Evolutionary conservation across 495 filamentous ascomycete genomes (phyloP).

Genomic region (Penicillium riverlandense): DNA sequence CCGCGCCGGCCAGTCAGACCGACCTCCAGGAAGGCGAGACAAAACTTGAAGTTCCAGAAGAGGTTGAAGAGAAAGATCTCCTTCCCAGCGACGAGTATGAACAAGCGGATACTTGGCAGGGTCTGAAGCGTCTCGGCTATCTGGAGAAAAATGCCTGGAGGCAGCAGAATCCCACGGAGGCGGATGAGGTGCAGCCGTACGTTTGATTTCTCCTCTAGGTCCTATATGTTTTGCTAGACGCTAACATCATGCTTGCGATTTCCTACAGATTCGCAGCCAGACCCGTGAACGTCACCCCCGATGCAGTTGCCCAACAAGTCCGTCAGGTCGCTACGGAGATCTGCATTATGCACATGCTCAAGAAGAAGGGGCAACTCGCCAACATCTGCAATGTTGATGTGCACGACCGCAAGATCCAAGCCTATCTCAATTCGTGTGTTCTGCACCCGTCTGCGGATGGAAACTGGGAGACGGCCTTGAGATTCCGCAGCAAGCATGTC

Average conservation of each 20-base stretch:
- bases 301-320: constrained; percentile 11
- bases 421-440: constrained; percentile 7
- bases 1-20: background rate
- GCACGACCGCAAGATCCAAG: constrained; percentile 25
- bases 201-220: constrained; percentile 1
- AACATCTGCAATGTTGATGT: constrained; percentile 21
- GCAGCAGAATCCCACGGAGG: background rate
- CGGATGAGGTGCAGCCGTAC: constrained; percentile 14
- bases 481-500: constrained; percentile 21
- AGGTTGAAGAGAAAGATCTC: constrained; percentile 1
- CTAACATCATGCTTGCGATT: constrained; percentile 5
- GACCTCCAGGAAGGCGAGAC: constrained; percentile 5
- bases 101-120: constrained; percentile 16
- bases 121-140: constrained; percentile 9
- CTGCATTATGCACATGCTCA: constrained; percentile 27
- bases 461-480: constrained; percentile 22
- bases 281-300: background rate
- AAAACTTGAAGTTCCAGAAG: constrained; percentile 1
- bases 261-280: constrained; percentile 11
- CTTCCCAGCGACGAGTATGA: constrained; percentile 5
- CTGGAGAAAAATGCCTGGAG: constrained; percentile 9
- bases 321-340: constrained; percentile 44
- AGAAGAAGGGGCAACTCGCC: constrained; percentile 24
- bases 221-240: background rate
- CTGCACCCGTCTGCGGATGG: constrained; percentile 1